Base-by-base conservation (phyloP, 495 filamentous ascomycete genomes). In the Penicillium odoratum region DNA sequence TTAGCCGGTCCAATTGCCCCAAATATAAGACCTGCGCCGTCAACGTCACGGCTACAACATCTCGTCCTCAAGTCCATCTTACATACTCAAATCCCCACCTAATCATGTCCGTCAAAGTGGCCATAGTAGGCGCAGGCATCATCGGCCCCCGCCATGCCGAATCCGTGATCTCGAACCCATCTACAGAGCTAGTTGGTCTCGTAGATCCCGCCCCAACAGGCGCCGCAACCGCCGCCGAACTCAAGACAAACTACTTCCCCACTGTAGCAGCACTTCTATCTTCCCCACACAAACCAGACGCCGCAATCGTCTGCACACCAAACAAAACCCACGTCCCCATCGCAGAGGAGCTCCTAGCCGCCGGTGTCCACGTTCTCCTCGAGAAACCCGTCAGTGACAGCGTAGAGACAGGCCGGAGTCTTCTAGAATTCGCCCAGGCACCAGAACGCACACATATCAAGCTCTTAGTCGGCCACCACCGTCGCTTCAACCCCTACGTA, bases 281-380 rank as follows among this genome's bases (percentile, higher is more conserved):
- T 16, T 74, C 75, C 25, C 8, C 55, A 4, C 52, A 65, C 31
- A 62, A 56, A 8, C 81, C 81, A 11, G 74, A 85, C 40, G 83
- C 80, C 33, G 83, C 83, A 15, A 81, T 85, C 28, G 74, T 86
- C 52, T 83, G 80, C 69, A 86, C 83, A 1, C 83, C 84, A 5
- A 87, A 85, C 57, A 69, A 78, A 63, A 81, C 78, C 1, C 83
- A 85, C 60, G 81, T 83, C 21, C 55, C 76, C 10, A 56, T 85
- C 13, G 66, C 81, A 5, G 75, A 78, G 21, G 72, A 81, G 42
- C 75, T 85, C 10, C 72, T 84, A 13, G 59, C 71, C 0, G 73
- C 64, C 10, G 79, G 77, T 2, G 69, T 86, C 40, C 78, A 83
- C 60, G 70, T 85, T 16, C 73, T 87, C 21, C 73, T 85, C 36